Base-by-base conservation (phyloP, 306 rosid genomes). In the Potentilla sterilis region DNA sequence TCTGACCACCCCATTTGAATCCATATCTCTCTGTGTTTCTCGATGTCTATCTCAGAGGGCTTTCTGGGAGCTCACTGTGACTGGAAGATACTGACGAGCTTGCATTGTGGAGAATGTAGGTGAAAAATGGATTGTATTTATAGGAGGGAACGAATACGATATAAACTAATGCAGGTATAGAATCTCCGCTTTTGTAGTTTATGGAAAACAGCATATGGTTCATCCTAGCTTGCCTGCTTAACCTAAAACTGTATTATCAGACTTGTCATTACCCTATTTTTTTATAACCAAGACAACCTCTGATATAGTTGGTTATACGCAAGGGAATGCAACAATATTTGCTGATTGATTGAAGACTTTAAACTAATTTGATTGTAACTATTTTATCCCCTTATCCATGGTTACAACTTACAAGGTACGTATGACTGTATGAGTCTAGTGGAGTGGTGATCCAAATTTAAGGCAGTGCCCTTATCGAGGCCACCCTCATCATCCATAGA, bases 21-120 rank as follows among this genome's bases (percentile, higher is more conserved):
- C 80, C 87, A 80, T 84, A 19, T 65, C 76, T 77, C 51, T 76
- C 70, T 80, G 65, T 81, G n/a, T 72, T 48, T 12, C 51, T 18
- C 34, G 37, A 67, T 42, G 1, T 28, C 28, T 28, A 28, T 28
- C 21, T 51, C 74, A 28, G 28, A 35, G 22, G 40, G 35, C 14
- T 49, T 37, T 35, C 16, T 63, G 68, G 68, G 44, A 16, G 69
- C 69, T 64, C 24, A 64, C 5, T 64, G 21, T 35, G 69, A 63
- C 12, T 16, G 6, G 68, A 35, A 37, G 63, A 57, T 9, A 22
- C 34, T 58, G 64, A 64, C 24, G 37, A 64, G 69, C 7, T 51
- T 28, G 28, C 28, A 7, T 10, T 58, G 21, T 59, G 46, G 37
- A 34, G 69, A 78, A 69, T 78, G 79, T 34, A 42, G 70, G 47